Evolutionary conservation across 345 rosid genomes (phyloP), one percentile per base, ranked within the genome.

Genomic region (Boechera divaricarpa): DNA sequence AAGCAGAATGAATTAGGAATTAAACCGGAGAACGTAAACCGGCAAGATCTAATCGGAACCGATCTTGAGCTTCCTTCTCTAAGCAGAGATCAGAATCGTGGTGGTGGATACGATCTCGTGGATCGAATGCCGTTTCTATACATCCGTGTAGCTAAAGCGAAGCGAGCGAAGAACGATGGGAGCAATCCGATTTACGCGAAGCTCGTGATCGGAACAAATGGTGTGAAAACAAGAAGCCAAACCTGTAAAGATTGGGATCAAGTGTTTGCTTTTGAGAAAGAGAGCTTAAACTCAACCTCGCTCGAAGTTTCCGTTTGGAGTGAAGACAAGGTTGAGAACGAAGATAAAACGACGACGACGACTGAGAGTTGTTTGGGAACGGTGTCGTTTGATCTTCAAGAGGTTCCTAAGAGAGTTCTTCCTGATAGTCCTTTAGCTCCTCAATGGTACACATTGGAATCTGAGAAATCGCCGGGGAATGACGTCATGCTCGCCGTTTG

Each of bases 401-500:
- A 94, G 67, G 89, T 91, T 67, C 98, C 98, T 0, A 91, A 87
- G 73, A 69, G 97, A 63, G 91, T 90, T 8, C 97, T 96, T 1
- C 97, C 93, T 1, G 98, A 94, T 72, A 91, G 96, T 70, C 93
- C 97, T 6, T 79, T 94, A 36, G 98, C 98, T 77, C 97, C 98
- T 7, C 96, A 91, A 55, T 94, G 98, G 98, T 91, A 94, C 70
- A 85, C 86, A 13, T 74, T 94, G 32, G 98, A 94, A 5, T 86
- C 96, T 0, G 96, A 94, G 21, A 84, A 77, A 12, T 81, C 87
- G 0, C 75, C 83, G 3, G 97, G 87, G 64, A 91, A 91, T 75
- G 98, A 94, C 74, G 86, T 91, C 84, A 94, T 94, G 98, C 90
- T 91, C n/a, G 91, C 97, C 0, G 89, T 88, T 11, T 94, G 96